Evolutionary conservation across 2,329 filamentous ascomycete species (phyloP).

Genomic region (Colletotrichum scovillei): DNA sequence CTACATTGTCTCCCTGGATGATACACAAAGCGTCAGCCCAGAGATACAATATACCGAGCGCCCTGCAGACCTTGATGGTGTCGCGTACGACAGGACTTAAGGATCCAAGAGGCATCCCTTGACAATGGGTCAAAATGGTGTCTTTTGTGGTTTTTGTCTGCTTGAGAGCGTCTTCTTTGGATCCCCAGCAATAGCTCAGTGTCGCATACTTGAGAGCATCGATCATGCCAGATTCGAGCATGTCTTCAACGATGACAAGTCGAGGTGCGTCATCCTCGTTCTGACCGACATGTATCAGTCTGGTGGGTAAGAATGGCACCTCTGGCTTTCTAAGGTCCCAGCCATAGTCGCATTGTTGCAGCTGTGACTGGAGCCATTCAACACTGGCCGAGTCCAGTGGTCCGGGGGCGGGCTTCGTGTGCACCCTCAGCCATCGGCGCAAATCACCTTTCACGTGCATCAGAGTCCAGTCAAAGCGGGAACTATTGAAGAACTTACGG

Average conservation of each 20-base stretch:
- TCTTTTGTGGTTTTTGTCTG: neutral
- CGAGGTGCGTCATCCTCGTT: neutral
- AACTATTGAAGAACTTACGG: no score
- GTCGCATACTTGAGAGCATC: neutral
- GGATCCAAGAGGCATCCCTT: neutral
- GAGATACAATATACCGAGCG: constrained; percentile 39
- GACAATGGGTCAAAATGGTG: neutral
- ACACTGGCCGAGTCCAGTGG: neutral
- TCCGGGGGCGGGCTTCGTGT: neutral
- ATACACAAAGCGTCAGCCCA: constrained; percentile 47
- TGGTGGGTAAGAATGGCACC: neutral
- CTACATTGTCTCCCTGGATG: constrained; percentile 39
- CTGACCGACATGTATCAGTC: neutral
- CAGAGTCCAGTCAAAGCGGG: no score
- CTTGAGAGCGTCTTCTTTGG: neutral
- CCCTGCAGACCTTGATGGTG: neutral
- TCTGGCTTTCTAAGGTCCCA: no score
- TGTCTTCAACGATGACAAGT: neutral
- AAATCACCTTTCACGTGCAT: neutral
- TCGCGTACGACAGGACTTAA: neutral
- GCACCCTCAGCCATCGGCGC: neutral
- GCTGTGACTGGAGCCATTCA: neutral
- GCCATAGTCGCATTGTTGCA: no score
- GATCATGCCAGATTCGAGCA: neutral
- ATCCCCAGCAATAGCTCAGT: constrained; percentile 18